Evolutionary conservation across 306 rosid species (phyloP), one percentile per base, ranked within the genome.

Genomic region (Glycine soja): DNA sequence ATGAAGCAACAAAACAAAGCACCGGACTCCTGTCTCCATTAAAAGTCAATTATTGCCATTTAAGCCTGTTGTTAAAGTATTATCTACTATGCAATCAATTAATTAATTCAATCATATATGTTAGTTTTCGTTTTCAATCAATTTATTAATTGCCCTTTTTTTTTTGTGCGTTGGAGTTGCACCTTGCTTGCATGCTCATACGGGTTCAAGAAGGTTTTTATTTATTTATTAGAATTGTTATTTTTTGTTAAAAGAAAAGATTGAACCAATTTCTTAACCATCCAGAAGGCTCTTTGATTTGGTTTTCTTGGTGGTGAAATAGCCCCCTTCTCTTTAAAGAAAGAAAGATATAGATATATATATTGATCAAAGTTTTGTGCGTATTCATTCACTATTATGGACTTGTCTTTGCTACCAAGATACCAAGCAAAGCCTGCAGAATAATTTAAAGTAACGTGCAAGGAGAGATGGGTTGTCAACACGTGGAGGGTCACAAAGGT

Each of bases 401-500:
- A 72, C 63, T 85, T 76, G 76, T 70, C 85, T 81, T 64, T 81
- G 88, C 70, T 7, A 50, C 13, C 62, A 78, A 74, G 78, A 67
- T 67, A 73, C 64, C 57, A 3, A 81, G 75, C 83, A 81, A 81
- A 78, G 79, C 53, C 82, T 68, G 79, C 79, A 79, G 74, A 81
- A 82, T 72, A 86, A 70, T 86, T 53, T 57, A 75, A 72, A 36
- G 72, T 62, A 82, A 78, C 81, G 47, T 75, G 84, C 61, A 70
- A 70, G 62, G 16, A 2, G 76, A 53, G 76, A 86, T 54, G 76
- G 72, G 61, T 4, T 82, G 82, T 74, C 52, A 56, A 83, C 86
- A 86, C 89, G 89, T 86, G 86, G 81, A 82, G 43, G 84, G 81
- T 73, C 63, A 72, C 83, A 53, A 77, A 73, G 78, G 58, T 66